Percentiles rank a stretch among this genome's conserved stretches.
Evolutionary conservation across 345 rosid genomes (phyloP).

Genomic region (Salix brachista): DNA sequence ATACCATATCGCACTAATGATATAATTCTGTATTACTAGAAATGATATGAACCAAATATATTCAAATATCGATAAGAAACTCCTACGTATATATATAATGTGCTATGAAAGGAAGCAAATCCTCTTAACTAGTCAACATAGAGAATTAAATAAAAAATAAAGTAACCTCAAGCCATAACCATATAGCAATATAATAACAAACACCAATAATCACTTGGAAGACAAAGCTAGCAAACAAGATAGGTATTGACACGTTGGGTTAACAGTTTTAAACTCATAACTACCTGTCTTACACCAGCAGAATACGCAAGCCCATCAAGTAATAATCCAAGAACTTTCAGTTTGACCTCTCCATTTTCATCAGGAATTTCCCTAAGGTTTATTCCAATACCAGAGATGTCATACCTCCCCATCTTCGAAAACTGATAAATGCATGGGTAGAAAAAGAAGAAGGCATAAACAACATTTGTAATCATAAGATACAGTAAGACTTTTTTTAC

Average conservation of each 20-base stretch:
- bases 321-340: slow-evolving; percentile 78
- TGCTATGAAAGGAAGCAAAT: not conserved
- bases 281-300: slow-evolving; percentile 89
- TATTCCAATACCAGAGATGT: slow-evolving; percentile 84
- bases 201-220: not conserved
- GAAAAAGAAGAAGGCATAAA: not conserved
- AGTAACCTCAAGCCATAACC: not conserved
- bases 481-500: too few relatives aligned
- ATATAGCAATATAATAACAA: not conserved
- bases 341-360: slow-evolving; percentile 51
- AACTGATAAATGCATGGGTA: slow-evolving; percentile 36
- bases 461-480: not conserved
- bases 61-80: too few relatives aligned
- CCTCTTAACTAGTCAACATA: not conserved
- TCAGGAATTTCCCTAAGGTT: slow-evolving; percentile 91
- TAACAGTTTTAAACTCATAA: not conserved
- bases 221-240: not conserved
- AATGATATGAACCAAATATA: too few relatives aligned
- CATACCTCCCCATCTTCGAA: slow-evolving; percentile 92
- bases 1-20: not conserved
- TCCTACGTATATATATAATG: too few relatives aligned
- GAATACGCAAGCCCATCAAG: slow-evolving; percentile 83
- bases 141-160: not conserved
- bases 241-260: not conserved
- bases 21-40: not conserved